Evolutionary conservation across 352 stramenopile species (phyloP).

Genomic region (Phytophthora crassamura): DNA sequence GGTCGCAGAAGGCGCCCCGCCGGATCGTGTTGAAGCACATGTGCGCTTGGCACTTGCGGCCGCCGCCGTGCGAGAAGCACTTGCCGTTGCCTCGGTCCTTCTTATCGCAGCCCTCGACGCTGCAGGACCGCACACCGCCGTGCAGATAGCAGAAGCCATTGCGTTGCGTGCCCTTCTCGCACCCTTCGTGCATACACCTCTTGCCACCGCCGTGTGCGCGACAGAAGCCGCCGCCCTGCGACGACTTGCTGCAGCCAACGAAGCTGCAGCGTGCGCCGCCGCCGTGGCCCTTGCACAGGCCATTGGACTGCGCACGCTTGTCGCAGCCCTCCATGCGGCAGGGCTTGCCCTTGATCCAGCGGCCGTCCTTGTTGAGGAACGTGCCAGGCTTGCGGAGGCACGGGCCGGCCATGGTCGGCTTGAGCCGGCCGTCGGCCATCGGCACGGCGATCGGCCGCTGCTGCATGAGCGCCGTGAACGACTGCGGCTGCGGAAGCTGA

Average conservation of each 20-base stretch:
- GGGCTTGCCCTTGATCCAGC: slow-evolving; percentile 88
- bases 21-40: slow-evolving; percentile 76
- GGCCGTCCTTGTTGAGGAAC: slow-evolving; percentile 90
- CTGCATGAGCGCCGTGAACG: slow-evolving; percentile 41
- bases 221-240: slow-evolving; percentile 77
- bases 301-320: slow-evolving; percentile 82
- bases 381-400: slow-evolving; percentile 76
- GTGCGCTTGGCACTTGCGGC: slow-evolving; percentile 69
- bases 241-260: slow-evolving; percentile 77
- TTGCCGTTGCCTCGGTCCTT: slow-evolving; percentile 88
- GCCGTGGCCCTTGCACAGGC: slow-evolving; percentile 84
- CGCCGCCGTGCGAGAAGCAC: slow-evolving; percentile 81
- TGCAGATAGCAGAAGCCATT: slow-evolving; percentile 87
- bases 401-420: slow-evolving; percentile 38
- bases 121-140: slow-evolving; percentile 76
- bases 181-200: slow-evolving; percentile 74
- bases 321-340: slow-evolving; percentile 77
- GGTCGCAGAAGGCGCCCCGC: slow-evolving; percentile 65
- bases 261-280: slow-evolving; percentile 80
- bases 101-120: slow-evolving; percentile 73
- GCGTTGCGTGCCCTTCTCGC: slow-evolving; percentile 81
- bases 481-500: slow-evolving; percentile 24
- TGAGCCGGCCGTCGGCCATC: slow-evolving; percentile 25
- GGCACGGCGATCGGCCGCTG: slow-evolving; percentile 22
- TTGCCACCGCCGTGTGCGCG: slow-evolving; percentile 84